Evolutionary conservation across 2,329 filamentous ascomycete species (phyloP), one percentile per base, ranked within the genome.

Genomic region (Grosmannia huntii): DNA sequence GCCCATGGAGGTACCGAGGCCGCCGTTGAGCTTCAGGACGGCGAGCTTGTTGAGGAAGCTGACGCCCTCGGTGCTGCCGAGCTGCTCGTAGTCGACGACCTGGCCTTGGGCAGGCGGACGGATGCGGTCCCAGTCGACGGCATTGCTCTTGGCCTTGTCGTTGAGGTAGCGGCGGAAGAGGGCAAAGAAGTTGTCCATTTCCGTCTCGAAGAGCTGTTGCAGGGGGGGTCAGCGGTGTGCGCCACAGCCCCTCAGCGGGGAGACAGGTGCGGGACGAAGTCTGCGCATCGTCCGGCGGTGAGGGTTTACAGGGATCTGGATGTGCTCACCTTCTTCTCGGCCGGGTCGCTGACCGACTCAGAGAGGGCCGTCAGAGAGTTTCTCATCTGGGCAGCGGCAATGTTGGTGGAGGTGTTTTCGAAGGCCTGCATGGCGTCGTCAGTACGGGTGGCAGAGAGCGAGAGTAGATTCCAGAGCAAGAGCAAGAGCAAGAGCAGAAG

Each of bases 101-200:
- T 99, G 94, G 66, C 87, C 86, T 67, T 88, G 85, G 66, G 94
- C 91, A 59, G 94, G 94, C 65, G 94, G 94, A 57, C 89, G 87
- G 72, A 99, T 99, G 69, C 90, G 90, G 64, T 95, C 90, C 94
- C 94, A 99, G 73, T 96, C 89, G 82, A 94, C 83, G 56, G 84
- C 84, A 72, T 94, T 96, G 73, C 92, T 91, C 84, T 97, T 97
- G 70, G 94, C 92, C 81, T 96, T 96, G 79, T 97, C 94, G 72
- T 96, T 96, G 63, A 99, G 80, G 76, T 96, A 99, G 76, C 94
- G 85, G 71, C 94, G 88, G 86, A 99, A 99, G 62, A 99, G 87
- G 61, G 90, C 87, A 72, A 99, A 99, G 82, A 99, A 99, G 85
- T 99, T 99, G 83, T 99, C 94, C 91, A 96, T 97, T 77, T 99